phyloP scores from a whole-genome alignment of 2,329 filamentous ascomycete species.

The Colletotrichum caudatum region DNA sequence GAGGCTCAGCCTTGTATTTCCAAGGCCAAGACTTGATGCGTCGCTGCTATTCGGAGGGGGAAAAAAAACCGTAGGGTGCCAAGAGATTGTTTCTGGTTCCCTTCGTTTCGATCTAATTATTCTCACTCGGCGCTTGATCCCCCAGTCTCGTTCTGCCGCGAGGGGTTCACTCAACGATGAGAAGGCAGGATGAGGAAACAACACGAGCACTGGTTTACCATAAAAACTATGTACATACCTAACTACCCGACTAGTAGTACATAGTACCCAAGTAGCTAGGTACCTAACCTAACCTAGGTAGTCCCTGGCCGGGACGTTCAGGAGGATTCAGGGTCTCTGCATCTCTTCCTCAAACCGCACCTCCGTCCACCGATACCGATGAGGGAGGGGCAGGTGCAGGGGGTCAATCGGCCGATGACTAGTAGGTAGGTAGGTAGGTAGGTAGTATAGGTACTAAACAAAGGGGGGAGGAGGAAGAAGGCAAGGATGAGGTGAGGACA shows the following conservation, averaged over 20 bases:
- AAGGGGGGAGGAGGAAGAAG: not conserved
- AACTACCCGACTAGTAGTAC: no score
- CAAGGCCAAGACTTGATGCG: constrained; percentile 23
- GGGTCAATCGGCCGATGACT: not conserved
- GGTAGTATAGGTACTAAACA: not conserved
- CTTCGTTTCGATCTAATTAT: constrained; percentile 9
- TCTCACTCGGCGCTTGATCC: not conserved
- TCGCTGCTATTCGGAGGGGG: constrained; percentile 30
- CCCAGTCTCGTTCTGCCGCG: not conserved
- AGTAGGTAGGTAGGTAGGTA: no score
- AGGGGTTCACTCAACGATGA: not conserved
- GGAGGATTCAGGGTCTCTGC: constrained; percentile 7
- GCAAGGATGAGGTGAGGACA: not conserved
- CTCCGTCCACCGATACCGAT: not conserved
- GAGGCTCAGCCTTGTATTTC: not conserved
- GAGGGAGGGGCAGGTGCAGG: not conserved
- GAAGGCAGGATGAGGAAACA: constrained; percentile 10
- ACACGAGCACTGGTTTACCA: not conserved
- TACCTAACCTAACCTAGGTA: no score
- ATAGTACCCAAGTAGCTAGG: not conserved
- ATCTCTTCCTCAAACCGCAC: not conserved
- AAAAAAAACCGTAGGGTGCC: constrained; percentile 11
- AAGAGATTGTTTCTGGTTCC: constrained; percentile 16
- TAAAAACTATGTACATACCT: not conserved
- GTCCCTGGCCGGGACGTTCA: not conserved